Base-by-base conservation (phyloP, 345 rosid species). In the Dimocarpus longan region DNA sequence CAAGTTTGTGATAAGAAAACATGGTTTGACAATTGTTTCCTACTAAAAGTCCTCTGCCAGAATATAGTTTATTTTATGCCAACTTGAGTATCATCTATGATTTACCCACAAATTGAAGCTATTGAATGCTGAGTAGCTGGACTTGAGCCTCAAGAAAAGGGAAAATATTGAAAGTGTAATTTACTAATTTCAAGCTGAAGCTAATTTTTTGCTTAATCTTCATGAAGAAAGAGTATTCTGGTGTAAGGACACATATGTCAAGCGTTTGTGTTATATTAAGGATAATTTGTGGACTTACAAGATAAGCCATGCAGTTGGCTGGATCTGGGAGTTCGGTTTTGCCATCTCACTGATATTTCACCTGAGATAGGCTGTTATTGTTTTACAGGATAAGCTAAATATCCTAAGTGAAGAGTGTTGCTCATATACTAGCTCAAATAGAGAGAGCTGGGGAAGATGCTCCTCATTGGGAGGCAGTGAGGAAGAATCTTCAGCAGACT, bases 361-460 rank as follows among this genome's bases (percentile, higher is more conserved):
- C 54, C 50, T 39, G 71, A 50, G 19, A 15, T 63, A 54, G 56
- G 77, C 63, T 37, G 52, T 15, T 46, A 16, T 68, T 52, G 59
- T 46, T 52, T 73, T 60, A 57, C 91, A 96, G 98, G 97, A 89
- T 73, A 90, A 90, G 79, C 80, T 80, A 74, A 70, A 83, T 85
- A 91, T 76, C 56, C 90, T 76, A 74, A 86, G 78, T 59, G 97
- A 93, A 69, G 97, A 96, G 71, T 92, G 94, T 68, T 92, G 96
- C 82, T 96, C 97, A 3, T 90, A 90, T 76, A 93, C 94, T 65
- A 94, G 99, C 90, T 96, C 98, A n/a, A 94, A 89, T 83, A 88
- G 98, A 83, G 98, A 92, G 87, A 96, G 99, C 82, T 96, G 99
- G 99, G 99, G 98, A 74, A 87, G 98, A 86, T 96, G 99, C 89